Conservation (phyloP, 805 yeast species). For the Saccharomycopsis sp. region DNA sequence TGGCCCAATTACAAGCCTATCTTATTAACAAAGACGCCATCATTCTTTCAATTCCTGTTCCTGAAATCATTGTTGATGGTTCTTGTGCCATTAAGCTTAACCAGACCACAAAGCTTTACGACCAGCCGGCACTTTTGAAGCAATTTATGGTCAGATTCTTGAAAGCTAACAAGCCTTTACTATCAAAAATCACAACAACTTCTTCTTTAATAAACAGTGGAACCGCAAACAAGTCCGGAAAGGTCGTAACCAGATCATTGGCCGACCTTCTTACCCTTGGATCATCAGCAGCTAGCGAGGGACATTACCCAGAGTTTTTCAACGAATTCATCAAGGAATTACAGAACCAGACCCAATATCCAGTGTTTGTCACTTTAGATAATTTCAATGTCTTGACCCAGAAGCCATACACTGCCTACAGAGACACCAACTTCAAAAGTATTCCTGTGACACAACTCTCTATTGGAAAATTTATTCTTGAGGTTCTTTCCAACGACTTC, state of each 20-base stretch:
- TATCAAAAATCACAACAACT: conserved; percentile 28
- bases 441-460: conserved; percentile 60
- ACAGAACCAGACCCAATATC: conserved; percentile 28
- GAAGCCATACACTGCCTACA: conserved; percentile 51
- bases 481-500: conserved; percentile 45
- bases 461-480: conserved; percentile 49
- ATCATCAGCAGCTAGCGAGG: conserved; percentile 19
- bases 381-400: conserved; percentile 60
- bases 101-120: conserved; percentile 41
- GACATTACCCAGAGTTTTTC: conserved; percentile 8
- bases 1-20: conserved; percentile 64
- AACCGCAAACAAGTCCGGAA: not conserved
- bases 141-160: conserved; percentile 48
- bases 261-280: not conserved
- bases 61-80: conserved; percentile 62
- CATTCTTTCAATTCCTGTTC: conserved; percentile 57
- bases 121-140: conserved; percentile 74
- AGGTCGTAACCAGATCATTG: not conserved
- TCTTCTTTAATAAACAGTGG: not conserved
- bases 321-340: conserved; percentile 36
- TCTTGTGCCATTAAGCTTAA: conserved; percentile 59
- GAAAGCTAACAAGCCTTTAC: conserved; percentile 37
- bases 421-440: conserved; percentile 45
- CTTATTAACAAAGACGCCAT: conserved; percentile 38
- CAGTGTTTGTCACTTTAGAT: conserved; percentile 67